Evolutionary conservation across 768 basidiomycete species (phyloP).

Genomic region (Amanita subjunquillea): DNA sequence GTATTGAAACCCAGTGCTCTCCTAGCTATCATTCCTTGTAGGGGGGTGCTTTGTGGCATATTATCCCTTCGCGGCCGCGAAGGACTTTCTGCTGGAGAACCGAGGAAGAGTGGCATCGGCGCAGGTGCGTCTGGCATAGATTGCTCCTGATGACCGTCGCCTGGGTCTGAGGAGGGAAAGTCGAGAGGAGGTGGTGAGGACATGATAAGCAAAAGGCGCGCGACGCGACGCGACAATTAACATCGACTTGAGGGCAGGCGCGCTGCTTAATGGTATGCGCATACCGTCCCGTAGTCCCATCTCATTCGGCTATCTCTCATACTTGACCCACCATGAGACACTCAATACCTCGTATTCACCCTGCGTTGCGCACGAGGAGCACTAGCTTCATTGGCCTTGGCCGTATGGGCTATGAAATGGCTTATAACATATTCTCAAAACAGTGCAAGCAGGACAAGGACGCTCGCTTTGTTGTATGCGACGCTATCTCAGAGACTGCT

Average conservation of each 20-base stretch:
- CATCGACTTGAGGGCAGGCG: constrained; percentile 35
- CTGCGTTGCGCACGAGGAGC: constrained; percentile 31
- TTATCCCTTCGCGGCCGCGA: constrained; percentile 25
- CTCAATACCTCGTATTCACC: constrained; percentile 31
- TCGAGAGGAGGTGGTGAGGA: constrained; percentile 57
- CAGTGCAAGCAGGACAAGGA: constrained; percentile 42
- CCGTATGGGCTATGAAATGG: constrained; percentile 85
- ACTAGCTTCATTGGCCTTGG: constrained; percentile 82
- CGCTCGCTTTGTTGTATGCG: constrained; percentile 66
- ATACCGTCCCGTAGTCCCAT: too few species aligned
- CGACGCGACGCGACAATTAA: constrained; percentile 38
- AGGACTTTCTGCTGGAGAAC: constrained; percentile 41
- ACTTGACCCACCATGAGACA: constrained; percentile 34
- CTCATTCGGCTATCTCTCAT: too few species aligned
- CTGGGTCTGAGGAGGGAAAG: constrained; percentile 52
- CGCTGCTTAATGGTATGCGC: too few species aligned
- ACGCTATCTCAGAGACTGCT: constrained; percentile 54
- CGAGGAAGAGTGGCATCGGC: constrained; percentile 40
- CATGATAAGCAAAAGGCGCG: constrained; percentile 25
- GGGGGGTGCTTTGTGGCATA: constrained; percentile 35
- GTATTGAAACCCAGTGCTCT: constrained; percentile 47
- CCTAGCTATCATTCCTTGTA: constrained; percentile 36
- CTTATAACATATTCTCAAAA: constrained; percentile 74
- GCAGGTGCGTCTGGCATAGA: constrained; percentile 31
- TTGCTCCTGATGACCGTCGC: constrained; percentile 29